phyloP scores from a whole-genome alignment of 208 protist species.

The Lotmaria passim region DNA sequence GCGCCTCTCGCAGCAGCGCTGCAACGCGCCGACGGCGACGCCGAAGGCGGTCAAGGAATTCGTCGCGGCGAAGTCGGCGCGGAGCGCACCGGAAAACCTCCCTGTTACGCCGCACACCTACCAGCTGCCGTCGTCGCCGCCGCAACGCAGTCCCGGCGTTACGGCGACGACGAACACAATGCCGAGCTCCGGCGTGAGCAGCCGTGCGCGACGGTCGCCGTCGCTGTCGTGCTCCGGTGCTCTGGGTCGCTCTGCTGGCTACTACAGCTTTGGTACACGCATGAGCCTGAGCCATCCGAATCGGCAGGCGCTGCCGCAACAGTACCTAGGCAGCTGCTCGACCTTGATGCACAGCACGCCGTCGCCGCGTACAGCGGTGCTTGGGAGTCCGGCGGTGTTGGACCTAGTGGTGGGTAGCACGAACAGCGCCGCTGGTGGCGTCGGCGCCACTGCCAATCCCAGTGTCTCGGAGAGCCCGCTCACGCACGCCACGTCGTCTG shows the following conservation, averaged over 20 bases:
- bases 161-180: neutral
- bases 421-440: neutral
- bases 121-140: neutral
- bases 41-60: conserved; percentile 1
- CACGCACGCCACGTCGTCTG: conserved; percentile 2
- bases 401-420: neutral
- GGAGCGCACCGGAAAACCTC: neutral
- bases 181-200: conserved; percentile 8
- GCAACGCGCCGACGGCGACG: conserved; percentile 6
- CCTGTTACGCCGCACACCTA: neutral
- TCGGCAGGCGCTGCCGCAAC: conserved; percentile 51
- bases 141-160: neutral
- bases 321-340: conserved; percentile 43
- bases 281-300: conserved; percentile 55
- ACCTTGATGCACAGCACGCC: conserved; percentile 14
- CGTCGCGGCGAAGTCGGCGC: neutral
- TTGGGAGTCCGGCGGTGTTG: conserved; percentile 13
- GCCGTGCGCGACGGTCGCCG: conserved; percentile 12
- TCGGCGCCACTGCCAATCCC: neutral
- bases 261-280: conserved; percentile 75
- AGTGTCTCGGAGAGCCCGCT: conserved; percentile 1
- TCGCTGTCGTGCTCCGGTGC: conserved; percentile 42
- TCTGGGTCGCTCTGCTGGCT: conserved; percentile 54
- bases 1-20: conserved; percentile 20
- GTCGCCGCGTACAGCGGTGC: conserved; percentile 16